A percentile compares a stretch with the other conserved stretches of the same genome.
phyloP scores from a whole-genome alignment of 176 grass and related monocot genomes.

The Oryza nivara region DNA sequence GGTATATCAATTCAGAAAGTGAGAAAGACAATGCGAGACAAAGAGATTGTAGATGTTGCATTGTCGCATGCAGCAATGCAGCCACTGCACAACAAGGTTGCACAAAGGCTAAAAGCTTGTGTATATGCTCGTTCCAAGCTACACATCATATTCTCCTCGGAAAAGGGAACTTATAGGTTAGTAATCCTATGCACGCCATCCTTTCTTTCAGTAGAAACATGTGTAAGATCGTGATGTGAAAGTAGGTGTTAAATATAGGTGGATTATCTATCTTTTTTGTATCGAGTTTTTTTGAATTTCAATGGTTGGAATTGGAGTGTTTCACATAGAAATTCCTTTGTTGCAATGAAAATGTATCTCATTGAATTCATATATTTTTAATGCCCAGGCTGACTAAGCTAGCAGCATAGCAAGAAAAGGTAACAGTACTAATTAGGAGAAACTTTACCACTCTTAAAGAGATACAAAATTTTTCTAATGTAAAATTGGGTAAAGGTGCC shows the following conservation, averaged over 20 bases:
- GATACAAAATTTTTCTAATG: too few relatives aligned
- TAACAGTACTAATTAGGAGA: too few relatives aligned
- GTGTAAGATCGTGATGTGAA: neutral
- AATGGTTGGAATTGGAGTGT: too few relatives aligned
- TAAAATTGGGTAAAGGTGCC: too few relatives aligned
- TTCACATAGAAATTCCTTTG: too few relatives aligned
- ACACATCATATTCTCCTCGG: neutral
- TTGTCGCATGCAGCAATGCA: neutral
- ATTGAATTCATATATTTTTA: neutral
- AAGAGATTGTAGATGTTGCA: slow-evolving; percentile 24
- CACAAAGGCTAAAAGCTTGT: slow-evolving; percentile 18
- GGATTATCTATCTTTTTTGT: too few relatives aligned
- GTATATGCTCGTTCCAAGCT: neutral
- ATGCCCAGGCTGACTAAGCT: too few relatives aligned
- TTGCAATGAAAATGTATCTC: neutral
- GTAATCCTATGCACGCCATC: neutral
- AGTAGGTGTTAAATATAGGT: too few relatives aligned
- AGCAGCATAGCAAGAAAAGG: too few relatives aligned
- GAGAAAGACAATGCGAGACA: slow-evolving; percentile 34
- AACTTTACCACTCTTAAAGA: too few relatives aligned
- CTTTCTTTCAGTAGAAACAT: neutral
- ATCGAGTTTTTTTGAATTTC: too few relatives aligned
- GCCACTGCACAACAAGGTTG: neutral
- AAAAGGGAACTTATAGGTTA: neutral
- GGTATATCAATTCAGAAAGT: slow-evolving; percentile 9